Conservation (phyloP, 1,284 basidiomycete genomes). For the Sporisorium reilianum region DNA sequence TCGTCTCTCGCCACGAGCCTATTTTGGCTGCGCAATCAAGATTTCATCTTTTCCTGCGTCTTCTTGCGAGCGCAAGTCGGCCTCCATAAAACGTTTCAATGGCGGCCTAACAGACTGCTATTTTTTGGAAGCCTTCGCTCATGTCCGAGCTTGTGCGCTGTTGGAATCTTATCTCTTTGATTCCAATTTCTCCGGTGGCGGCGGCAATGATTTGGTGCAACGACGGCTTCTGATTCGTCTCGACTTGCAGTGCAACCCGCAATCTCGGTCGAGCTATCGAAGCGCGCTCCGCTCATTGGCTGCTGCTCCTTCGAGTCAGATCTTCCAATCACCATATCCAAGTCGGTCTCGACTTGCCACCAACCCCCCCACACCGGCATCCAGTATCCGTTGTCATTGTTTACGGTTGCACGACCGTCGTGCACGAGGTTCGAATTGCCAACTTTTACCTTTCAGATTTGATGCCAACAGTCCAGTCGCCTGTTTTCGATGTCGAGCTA, state of each 20-base stretch:
- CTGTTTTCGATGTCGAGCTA: too few species aligned
- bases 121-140: not conserved
- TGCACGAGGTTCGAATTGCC: too few species aligned
- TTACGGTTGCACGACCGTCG: too few species aligned
- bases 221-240: conserved; percentile 6
- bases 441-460: too few species aligned
- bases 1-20: not conserved
- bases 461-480: too few species aligned
- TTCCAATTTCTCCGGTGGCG: not conserved
- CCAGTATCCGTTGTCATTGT: too few species aligned
- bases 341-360: not conserved
- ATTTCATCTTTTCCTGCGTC: not conserved
- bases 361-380: not conserved
- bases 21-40: too few species aligned
- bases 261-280: conserved; percentile 15
- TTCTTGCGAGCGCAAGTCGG: not conserved
- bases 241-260: not conserved
- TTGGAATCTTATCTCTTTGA: conserved; percentile 9
- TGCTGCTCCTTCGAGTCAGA: not conserved
- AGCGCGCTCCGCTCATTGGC: not conserved
- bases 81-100: not conserved
- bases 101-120: not conserved
- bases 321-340: not conserved
- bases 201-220: not conserved
- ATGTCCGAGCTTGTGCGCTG: not conserved